Conservation (phyloP, 768 basidiomycete genomes). For the Termitomyces sp. region DNA sequence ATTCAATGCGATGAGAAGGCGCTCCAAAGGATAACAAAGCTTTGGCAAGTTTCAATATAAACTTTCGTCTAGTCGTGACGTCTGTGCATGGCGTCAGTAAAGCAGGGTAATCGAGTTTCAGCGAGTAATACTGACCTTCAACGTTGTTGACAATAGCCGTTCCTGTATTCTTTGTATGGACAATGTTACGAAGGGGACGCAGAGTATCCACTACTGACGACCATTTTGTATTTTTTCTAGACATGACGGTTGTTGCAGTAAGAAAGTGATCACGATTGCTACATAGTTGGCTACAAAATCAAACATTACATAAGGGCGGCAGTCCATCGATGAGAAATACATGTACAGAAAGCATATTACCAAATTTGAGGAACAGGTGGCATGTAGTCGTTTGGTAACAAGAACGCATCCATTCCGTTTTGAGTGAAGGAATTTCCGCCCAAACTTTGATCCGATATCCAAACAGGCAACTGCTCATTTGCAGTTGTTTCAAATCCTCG, state of each 20-base stretch:
- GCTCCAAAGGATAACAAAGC: slow-evolving; percentile 89
- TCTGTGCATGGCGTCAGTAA: slow-evolving; percentile 24
- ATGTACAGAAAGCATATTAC: slow-evolving; percentile 30
- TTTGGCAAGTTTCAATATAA: slow-evolving; percentile 82
- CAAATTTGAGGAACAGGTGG: slow-evolving; percentile 72
- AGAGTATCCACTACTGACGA: slow-evolving; percentile 7
- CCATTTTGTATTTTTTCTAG: slow-evolving; percentile 2
- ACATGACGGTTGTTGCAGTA: not conserved
- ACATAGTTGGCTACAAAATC: slow-evolving; percentile 1
- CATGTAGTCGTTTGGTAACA: slow-evolving; percentile 71
- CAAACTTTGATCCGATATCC: slow-evolving; percentile 80
- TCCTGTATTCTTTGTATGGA: slow-evolving; percentile 27
- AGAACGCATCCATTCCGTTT: slow-evolving; percentile 82
- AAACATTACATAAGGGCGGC: slow-evolving; percentile 11
- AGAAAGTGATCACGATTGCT: not conserved
- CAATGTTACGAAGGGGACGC: slow-evolving; percentile 19
- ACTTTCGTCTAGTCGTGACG: slow-evolving; percentile 50
- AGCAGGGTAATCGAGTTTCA: not conserved
- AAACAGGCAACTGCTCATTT: slow-evolving; percentile 75
- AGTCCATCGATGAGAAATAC: slow-evolving; percentile 4
- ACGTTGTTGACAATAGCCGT: slow-evolving; percentile 36
- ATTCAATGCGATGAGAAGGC: slow-evolving; percentile 91
- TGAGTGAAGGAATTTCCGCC: slow-evolving; percentile 74
- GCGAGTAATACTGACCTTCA: slow-evolving; percentile 30
- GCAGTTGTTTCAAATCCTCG: slow-evolving; percentile 68